A percentile compares a stretch with the other conserved stretches of the same genome.
phyloP scores from a whole-genome alignment of 805 yeast species.

The Candida suzukii region DNA sequence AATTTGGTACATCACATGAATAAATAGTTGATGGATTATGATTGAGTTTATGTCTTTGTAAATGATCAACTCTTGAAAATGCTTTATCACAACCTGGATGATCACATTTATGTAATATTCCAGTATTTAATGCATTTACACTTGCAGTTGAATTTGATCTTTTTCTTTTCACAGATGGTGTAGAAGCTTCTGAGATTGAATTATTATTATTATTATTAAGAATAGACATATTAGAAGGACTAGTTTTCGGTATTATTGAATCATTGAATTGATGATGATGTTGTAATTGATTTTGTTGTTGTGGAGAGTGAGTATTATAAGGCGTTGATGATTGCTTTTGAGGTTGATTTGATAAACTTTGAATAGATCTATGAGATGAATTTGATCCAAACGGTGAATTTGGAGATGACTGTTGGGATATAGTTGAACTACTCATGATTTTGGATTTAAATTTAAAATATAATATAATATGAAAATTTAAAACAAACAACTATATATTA shows the following conservation, averaged over 20 bases:
- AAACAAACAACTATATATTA: too few relatives aligned
- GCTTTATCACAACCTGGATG: slow-evolving; percentile 40
- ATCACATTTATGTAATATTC: slow-evolving; percentile 25
- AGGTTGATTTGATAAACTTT: too few relatives aligned
- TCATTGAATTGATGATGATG: too few relatives aligned
- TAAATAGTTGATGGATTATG: slow-evolving; percentile 38
- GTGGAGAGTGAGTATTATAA: too few relatives aligned
- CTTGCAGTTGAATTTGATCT: slow-evolving; percentile 1
- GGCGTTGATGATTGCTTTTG: too few relatives aligned
- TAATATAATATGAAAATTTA: too few relatives aligned
- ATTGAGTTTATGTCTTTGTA: slow-evolving; percentile 48
- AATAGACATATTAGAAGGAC: background rate
- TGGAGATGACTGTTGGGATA: background rate
- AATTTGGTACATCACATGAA: slow-evolving; percentile 39
- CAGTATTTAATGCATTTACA: too few relatives aligned
- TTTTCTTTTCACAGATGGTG: too few relatives aligned
- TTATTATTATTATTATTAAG: background rate
- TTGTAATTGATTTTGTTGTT: too few relatives aligned
- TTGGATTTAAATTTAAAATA: too few relatives aligned
- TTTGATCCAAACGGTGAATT: background rate
- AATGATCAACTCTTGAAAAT: slow-evolving; percentile 52
- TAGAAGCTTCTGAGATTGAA: too few relatives aligned
- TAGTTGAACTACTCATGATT: slow-evolving; percentile 1
- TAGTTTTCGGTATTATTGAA: background rate
- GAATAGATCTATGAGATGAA: background rate